A percentile compares a stretch with the other conserved stretches of the same genome.
Evolutionary conservation across 768 basidiomycete species (phyloP).

Genomic region (Tulasnella sp.): DNA sequence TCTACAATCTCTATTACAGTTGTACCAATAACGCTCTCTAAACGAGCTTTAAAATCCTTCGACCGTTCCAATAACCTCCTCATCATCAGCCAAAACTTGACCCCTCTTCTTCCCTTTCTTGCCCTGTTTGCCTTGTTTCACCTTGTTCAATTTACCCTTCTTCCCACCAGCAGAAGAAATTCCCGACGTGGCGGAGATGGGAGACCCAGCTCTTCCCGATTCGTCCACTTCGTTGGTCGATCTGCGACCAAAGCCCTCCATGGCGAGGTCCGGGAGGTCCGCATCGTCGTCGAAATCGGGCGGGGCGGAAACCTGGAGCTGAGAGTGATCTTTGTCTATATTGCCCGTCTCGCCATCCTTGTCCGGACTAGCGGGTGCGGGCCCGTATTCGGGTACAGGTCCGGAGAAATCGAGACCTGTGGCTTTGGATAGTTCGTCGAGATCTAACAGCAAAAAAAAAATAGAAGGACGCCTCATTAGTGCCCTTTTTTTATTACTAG

Average conservation of each 20-base stretch:
- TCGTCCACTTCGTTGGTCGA: background rate
- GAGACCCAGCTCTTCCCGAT: conserved; percentile 1
- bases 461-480: too few species aligned
- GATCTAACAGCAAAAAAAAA: background rate
- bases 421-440: conserved; percentile 22
- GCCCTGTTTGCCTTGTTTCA: background rate
- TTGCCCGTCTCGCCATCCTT: background rate
- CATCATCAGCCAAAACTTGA: conserved; percentile 8
- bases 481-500: background rate
- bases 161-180: background rate
- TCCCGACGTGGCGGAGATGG: background rate
- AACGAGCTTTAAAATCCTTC: background rate
- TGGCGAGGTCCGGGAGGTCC: background rate
- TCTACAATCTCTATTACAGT: background rate
- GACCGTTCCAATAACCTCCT: conserved; percentile 18
- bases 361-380: background rate
- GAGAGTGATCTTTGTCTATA: background rate
- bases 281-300: background rate
- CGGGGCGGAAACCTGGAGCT: background rate
- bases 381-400: conserved; percentile 25
- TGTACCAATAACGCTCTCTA: background rate
- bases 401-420: conserved; percentile 28
- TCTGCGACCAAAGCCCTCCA: background rate
- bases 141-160: background rate
- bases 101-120: conserved; percentile 16